phyloP scores from a whole-genome alignment of 2,329 filamentous ascomycete genomes.

The Pseudocercospora crystallina region DNA sequence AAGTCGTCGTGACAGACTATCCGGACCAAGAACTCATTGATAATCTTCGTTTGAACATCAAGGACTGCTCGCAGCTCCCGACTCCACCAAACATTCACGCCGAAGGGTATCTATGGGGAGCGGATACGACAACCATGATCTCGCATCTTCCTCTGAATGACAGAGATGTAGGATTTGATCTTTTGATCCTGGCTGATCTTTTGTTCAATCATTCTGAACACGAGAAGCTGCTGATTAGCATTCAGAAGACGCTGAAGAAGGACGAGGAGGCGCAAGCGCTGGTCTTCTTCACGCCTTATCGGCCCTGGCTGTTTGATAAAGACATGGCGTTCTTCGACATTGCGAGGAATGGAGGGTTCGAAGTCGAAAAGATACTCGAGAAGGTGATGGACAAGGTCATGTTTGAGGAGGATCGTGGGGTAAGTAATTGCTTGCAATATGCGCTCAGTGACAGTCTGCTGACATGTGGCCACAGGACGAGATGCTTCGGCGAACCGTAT shows the following conservation, averaged over 20 bases:
- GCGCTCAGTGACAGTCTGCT: background rate
- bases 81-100: slow-evolving; percentile 40
- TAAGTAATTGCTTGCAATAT: slow-evolving; percentile 38
- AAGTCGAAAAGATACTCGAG: slow-evolving; percentile 77
- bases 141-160: slow-evolving; percentile 51
- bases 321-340: slow-evolving; percentile 85
- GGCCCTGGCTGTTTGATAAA: slow-evolving; percentile 83
- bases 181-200: slow-evolving; percentile 82
- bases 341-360: slow-evolving; percentile 68
- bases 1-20: slow-evolving; percentile 80
- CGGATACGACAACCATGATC: slow-evolving; percentile 58
- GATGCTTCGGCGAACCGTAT: slow-evolving; percentile 76
- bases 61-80: slow-evolving; percentile 50
- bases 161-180: slow-evolving; percentile 62
- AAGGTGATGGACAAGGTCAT: slow-evolving; percentile 80
- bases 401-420: slow-evolving; percentile 84
- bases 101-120: slow-evolving; percentile 81
- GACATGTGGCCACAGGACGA: slow-evolving; percentile 57
- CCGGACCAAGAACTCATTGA: slow-evolving; percentile 79
- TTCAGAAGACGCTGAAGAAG: slow-evolving; percentile 65
- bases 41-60: slow-evolving; percentile 76
- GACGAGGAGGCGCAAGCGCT: slow-evolving; percentile 62
- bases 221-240: slow-evolving; percentile 69
- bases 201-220: slow-evolving; percentile 92
- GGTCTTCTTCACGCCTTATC: slow-evolving; percentile 92